Percentiles rank a stretch among this genome's conserved stretches.
Conservation (phyloP, 805 yeast species). For the Starmera caribaea region DNA sequence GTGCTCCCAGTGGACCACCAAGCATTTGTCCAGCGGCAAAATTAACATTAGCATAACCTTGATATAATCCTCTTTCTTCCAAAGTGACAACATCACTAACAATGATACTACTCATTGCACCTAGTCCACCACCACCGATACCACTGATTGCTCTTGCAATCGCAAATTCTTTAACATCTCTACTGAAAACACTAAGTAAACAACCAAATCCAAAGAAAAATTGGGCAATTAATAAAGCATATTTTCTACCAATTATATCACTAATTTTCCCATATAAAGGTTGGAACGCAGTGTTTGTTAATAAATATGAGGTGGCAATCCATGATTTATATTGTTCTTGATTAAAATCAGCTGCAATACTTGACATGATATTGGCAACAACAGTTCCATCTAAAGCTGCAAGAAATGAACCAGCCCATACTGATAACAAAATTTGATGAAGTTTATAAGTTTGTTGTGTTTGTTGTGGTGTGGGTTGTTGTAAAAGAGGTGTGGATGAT, state of each 20-base stretch:
- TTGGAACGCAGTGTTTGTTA: conserved; percentile 63
- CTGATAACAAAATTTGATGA: conserved; percentile 1
- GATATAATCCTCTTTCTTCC: conserved; percentile 40
- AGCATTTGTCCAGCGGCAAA: conserved; percentile 28
- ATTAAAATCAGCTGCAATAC: conserved; percentile 46
- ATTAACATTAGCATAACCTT: conserved; percentile 35
- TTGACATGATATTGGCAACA: conserved; percentile 43
- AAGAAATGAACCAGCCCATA: conserved; percentile 35
- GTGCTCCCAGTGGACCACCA: conserved; percentile 32
- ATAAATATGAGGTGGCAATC: conserved; percentile 61
- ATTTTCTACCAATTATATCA: conserved; percentile 48
- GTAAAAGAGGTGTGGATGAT: too few relatives aligned
- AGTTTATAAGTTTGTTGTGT: background rate
- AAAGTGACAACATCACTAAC: conserved; percentile 44
- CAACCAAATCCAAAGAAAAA: conserved; percentile 35
- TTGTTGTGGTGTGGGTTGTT: background rate
- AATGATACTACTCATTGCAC: conserved; percentile 39
- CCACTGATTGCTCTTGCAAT: conserved; percentile 44
- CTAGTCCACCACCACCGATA: conserved; percentile 47
- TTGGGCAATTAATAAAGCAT: conserved; percentile 32
- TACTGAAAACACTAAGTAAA: conserved; percentile 29
- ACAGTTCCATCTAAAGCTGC: conserved; percentile 52
- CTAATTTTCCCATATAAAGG: conserved; percentile 61
- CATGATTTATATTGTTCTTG: conserved; percentile 42
- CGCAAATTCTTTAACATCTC: conserved; percentile 32